Conservation (phyloP, 2,329 filamentous ascomycete species). For the Fusarium xylarioides region DNA sequence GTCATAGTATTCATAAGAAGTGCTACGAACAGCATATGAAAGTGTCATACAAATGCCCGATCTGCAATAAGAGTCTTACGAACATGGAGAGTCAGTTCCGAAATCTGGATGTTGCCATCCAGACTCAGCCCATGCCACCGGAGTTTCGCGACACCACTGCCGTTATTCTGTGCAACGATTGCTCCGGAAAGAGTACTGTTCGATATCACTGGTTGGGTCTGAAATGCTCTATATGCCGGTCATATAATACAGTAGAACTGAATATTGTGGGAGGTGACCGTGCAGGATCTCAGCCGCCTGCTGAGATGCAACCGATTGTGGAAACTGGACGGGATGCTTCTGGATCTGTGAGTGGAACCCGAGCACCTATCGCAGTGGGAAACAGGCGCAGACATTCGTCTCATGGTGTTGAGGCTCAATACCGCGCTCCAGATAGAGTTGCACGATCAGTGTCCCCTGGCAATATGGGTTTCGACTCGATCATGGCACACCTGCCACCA, state of each 20-base stretch:
- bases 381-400: constrained; percentile 53
- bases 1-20: constrained; percentile 91
- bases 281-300: constrained; percentile 39
- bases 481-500: constrained; percentile 40
- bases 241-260: constrained; percentile 75
- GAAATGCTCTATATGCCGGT: constrained; percentile 80
- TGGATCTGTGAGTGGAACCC: constrained; percentile 16
- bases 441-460: constrained; percentile 57
- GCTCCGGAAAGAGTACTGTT: constrained; percentile 85
- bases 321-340: constrained; percentile 22
- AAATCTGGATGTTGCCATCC: constrained; percentile 87
- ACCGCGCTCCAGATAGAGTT: constrained; percentile 51
- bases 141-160: constrained; percentile 84
- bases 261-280: constrained; percentile 62
- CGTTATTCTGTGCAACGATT: constrained; percentile 93
- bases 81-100: constrained; percentile 98
- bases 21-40: constrained; percentile 91
- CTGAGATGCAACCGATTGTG: constrained; percentile 23
- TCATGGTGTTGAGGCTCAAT: constrained; percentile 47
- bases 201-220: constrained; percentile 94
- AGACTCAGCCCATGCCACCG: constrained; percentile 88
- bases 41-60: constrained; percentile 92
- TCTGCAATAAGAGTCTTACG: constrained; percentile 94
- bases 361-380: constrained; percentile 20
- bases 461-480: constrained; percentile 40